Percentiles rank a stretch among this genome's conserved stretches.
Evolutionary conservation across 1,284 basidiomycete species (phyloP).

Genomic region (Sanghuangporus sanghuang): DNA sequence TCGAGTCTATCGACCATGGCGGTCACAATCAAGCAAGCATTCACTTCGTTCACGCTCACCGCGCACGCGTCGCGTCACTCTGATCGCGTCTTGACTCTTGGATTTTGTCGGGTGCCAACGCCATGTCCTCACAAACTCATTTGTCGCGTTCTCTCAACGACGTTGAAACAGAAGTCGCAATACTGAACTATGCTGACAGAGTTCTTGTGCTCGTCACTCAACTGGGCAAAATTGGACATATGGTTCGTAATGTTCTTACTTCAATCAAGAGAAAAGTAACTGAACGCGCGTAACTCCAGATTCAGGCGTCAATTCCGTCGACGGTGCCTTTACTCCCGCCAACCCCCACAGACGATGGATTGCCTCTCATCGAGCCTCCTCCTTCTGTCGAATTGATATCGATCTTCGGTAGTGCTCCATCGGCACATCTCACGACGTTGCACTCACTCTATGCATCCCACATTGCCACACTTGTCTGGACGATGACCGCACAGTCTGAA

Average conservation of each 20-base stretch:
- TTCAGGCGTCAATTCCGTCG: slow-evolving; percentile 74
- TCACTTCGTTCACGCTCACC: background rate
- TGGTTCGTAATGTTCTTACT: slow-evolving; percentile 45
- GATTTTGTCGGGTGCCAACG: background rate
- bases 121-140: slow-evolving; percentile 19
- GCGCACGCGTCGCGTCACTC: background rate
- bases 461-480: slow-evolving; percentile 82
- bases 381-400: slow-evolving; percentile 70
- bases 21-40: background rate
- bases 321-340: slow-evolving; percentile 53
- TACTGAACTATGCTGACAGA: slow-evolving; percentile 78
- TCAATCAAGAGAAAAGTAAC: background rate
- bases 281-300: slow-evolving; percentile 37
- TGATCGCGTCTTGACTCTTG: background rate
- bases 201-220: slow-evolving; percentile 82
- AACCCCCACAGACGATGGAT: slow-evolving; percentile 31
- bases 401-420: slow-evolving; percentile 68
- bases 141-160: slow-evolving; percentile 44
- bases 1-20: background rate
- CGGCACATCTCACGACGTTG: slow-evolving; percentile 60
- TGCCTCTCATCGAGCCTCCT: slow-evolving; percentile 59
- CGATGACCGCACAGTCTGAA: slow-evolving; percentile 37
- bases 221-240: slow-evolving; percentile 78
- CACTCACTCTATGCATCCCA: slow-evolving; percentile 83
- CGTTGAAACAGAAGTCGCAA: slow-evolving; percentile 62